These are phyloP conservation scores for Pythium scleroteichum DNA, from an alignment of 352 stramenopile species.

Conservation along the genomic window DNA sequence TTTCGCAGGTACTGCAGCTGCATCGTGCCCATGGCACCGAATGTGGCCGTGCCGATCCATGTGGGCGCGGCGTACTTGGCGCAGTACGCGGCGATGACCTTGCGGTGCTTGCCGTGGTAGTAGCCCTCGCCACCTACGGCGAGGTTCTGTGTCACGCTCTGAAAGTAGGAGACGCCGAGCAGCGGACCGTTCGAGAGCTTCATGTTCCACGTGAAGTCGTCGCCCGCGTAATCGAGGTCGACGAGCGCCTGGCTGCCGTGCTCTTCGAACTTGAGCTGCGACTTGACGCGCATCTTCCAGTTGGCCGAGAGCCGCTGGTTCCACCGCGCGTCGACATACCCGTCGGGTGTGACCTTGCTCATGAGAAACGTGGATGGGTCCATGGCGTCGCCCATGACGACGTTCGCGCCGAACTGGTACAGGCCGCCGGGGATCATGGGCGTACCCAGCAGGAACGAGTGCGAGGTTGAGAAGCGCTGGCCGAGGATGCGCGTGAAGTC, in stretches of 20 bases:
- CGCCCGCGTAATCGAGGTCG: slow-evolving; percentile 81
- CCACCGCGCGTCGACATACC: slow-evolving; percentile 83
- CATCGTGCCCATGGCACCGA: slow-evolving; percentile 79
- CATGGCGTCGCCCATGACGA: slow-evolving; percentile 71
- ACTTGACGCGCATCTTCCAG: slow-evolving; percentile 87
- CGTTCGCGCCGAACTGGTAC: slow-evolving; percentile 88
- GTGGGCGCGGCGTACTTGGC: slow-evolving; percentile 76
- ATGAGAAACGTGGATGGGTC: slow-evolving; percentile 84
- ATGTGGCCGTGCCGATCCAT: slow-evolving; percentile 73
- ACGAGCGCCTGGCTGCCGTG: slow-evolving; percentile 77
- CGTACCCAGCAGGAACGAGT: slow-evolving; percentile 80
- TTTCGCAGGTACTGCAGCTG: slow-evolving; percentile 88
- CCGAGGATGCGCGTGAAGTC: slow-evolving; percentile 85
- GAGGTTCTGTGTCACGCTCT: slow-evolving; percentile 81
- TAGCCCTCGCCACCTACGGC: slow-evolving; percentile 84
- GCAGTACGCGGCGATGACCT: slow-evolving; percentile 83
- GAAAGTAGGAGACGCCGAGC: slow-evolving; percentile 84
- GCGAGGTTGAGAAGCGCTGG: slow-evolving; percentile 79
- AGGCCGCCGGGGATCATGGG: slow-evolving; percentile 83
- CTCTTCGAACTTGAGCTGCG: slow-evolving; percentile 81
- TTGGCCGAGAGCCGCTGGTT: slow-evolving; percentile 71
- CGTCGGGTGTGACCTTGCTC: slow-evolving; percentile 85
- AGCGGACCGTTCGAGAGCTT: slow-evolving; percentile 89
- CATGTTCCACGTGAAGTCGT: slow-evolving; percentile 90
- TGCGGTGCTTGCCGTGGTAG: slow-evolving; percentile 87